These are phyloP conservation scores for Trypanosoma vivax DNA, from an alignment of 208 protist genomes.

Conservation along the genomic window DNA sequence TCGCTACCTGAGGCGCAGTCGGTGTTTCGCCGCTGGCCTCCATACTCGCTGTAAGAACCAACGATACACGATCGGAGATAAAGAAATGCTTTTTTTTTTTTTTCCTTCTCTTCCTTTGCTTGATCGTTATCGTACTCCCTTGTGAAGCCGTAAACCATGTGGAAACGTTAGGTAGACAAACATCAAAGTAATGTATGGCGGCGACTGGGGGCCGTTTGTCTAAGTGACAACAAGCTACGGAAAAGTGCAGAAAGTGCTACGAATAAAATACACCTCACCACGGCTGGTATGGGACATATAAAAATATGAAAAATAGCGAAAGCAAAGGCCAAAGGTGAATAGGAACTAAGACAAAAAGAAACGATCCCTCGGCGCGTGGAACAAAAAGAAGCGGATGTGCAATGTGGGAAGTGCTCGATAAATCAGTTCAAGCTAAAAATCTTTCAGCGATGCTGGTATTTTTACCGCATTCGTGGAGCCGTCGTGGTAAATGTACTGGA, in stretches of 20 bases:
- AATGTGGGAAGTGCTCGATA: no score
- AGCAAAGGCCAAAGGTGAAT: not conserved
- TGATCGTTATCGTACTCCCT: no score
- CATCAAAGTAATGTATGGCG: not conserved
- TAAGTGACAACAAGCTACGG: no score
- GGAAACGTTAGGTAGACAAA: no score
- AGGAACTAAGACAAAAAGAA: no score
- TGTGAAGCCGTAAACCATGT: no score
- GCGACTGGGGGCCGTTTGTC: not conserved
- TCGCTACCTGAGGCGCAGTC: no score
- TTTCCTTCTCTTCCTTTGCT: no score
- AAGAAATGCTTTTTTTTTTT: no score
- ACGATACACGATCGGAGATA: no score
- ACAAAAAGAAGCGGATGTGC: not conserved
- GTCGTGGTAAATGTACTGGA: constrained; percentile 71
- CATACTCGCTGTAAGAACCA: no score
- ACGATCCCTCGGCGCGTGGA: not conserved
- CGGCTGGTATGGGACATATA: constrained; percentile 2
- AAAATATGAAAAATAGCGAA: constrained; percentile 1
- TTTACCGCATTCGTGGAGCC: constrained; percentile 80
- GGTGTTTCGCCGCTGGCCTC: no score
- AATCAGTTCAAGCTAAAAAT: constrained; percentile 52
- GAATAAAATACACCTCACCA: not conserved
- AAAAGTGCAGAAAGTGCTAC: not conserved
- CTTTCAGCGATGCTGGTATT: constrained; percentile 51